Base-by-base conservation (phyloP, 371 early-diverging fungal genomes). In the Mucor saturninus region DNA sequence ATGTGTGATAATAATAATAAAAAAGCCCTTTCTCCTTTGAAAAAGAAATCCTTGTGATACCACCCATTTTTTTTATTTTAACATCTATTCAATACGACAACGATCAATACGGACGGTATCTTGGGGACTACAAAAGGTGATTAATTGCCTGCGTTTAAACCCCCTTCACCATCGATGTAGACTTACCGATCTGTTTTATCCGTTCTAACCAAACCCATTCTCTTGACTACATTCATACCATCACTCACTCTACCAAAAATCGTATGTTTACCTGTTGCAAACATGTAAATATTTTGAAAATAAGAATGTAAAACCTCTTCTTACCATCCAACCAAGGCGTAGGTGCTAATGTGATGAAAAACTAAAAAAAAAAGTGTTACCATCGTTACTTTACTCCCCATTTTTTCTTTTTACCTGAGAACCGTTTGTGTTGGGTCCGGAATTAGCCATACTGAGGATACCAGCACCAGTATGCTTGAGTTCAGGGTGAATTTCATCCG, bases 401-500 rank as follows among this genome's bases (percentile, higher is more conserved):
- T 14, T 56, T 13, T 31, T 40, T 9, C 9, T 40, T 21, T 39
- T 54, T 76, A 84, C 88, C 70, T 89, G 89, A 71, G 94, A 90
- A 49, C 93, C 92, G 67, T 95, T 95, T 5, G 93, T 91, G 64
- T 93, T 87, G 49, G 87, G 86, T 7, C 95, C 95, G 45, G 87
- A 62, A 74, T 95, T 95, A 26, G 95, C 95, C 95, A 95, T 95
- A 67, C 87, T 86, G 11, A 89, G 68, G 62, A 91, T 87, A 31
- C 93, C 93, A 59, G 87, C 88, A 45, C 88, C 89, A n/a, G 89
- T 85, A 67, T 95, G 95, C 64, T 90, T 89, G 40, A 89, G 71
- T 28, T 71, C 85, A 40, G 81, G 80, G 65, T 87, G 75, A 45
- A 92, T 87, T 67, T 95, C 95, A 74, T 95, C 94, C 29, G 71